phyloP scores from a whole-genome alignment of 108 stramenopile genomes.

The Discostella stelligeroides region DNA sequence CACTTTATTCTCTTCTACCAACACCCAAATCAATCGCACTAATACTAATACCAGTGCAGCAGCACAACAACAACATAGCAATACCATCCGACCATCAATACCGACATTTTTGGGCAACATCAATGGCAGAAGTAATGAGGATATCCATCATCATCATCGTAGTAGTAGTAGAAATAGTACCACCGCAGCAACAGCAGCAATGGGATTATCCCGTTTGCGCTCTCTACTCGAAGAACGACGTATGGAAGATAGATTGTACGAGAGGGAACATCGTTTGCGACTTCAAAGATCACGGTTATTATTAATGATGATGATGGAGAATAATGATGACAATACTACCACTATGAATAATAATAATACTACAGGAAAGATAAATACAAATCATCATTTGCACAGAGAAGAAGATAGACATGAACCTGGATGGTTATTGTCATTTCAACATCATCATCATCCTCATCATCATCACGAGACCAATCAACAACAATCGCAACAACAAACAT shows the following conservation, averaged over 20 bases:
- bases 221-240: conserved; percentile 39
- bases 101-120: background rate
- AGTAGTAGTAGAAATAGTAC: too few relatives aligned
- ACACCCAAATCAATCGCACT: background rate
- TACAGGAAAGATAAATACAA: too few relatives aligned
- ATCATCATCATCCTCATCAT: too few relatives aligned
- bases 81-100: too few relatives aligned
- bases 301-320: conserved; percentile 2
- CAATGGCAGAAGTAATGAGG: background rate
- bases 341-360: too few relatives aligned
- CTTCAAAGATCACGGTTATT: conserved; percentile 25
- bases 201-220: conserved; percentile 28
- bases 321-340: background rate
- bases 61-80: background rate
- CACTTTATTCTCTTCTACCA: conserved; percentile 19
- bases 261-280: conserved; percentile 30
- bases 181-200: background rate
- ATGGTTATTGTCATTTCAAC: conserved; percentile 31
- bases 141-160: background rate
- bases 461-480: too few relatives aligned
- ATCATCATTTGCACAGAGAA: too few relatives aligned
- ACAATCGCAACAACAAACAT: too few relatives aligned
- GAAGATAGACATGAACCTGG: conserved; percentile 25
- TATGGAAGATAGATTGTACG: conserved; percentile 37
- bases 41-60: background rate